These are phyloP conservation scores for Anacardium occidentale DNA, from an alignment of 345 rosid genomes.

Conservation along the genomic window DNA sequence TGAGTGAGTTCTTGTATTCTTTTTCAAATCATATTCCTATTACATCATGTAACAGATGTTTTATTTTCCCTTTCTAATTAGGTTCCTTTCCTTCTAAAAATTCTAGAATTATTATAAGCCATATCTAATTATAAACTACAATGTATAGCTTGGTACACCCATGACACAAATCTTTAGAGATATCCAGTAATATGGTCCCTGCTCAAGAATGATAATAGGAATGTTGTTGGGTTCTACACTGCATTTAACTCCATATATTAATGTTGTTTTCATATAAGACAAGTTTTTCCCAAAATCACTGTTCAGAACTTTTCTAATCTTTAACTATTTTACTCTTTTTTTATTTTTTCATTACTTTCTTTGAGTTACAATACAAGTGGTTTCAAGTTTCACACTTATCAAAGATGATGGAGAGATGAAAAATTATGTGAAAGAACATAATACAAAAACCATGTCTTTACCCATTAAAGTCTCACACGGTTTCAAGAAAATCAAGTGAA, in stretches of 20 bases:
- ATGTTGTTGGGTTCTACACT: neutral
- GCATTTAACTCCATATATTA: slow-evolving; percentile 1
- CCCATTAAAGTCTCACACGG: neutral
- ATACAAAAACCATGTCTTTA: neutral
- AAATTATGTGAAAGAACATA: neutral
- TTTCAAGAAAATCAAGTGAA: neutral
- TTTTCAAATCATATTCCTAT: no score
- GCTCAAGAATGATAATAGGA: neutral
- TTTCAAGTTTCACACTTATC: neutral
- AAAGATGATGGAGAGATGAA: neutral
- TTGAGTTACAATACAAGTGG: neutral
- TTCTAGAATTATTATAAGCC: no score
- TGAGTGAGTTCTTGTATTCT: no score
- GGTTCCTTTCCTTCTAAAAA: no score
- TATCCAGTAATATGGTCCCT: neutral
- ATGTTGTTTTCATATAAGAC: neutral
- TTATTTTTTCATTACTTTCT: neutral
- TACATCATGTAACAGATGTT: no score
- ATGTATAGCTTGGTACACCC: no score
- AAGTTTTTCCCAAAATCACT: neutral
- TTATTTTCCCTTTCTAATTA: neutral
- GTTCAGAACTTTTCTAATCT: neutral
- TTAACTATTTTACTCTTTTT: neutral
- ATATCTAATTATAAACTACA: no score
- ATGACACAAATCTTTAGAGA: neutral